Evolutionary conservation across 2,329 filamentous ascomycete genomes (phyloP).

Genomic region (Xylaria sp.): DNA sequence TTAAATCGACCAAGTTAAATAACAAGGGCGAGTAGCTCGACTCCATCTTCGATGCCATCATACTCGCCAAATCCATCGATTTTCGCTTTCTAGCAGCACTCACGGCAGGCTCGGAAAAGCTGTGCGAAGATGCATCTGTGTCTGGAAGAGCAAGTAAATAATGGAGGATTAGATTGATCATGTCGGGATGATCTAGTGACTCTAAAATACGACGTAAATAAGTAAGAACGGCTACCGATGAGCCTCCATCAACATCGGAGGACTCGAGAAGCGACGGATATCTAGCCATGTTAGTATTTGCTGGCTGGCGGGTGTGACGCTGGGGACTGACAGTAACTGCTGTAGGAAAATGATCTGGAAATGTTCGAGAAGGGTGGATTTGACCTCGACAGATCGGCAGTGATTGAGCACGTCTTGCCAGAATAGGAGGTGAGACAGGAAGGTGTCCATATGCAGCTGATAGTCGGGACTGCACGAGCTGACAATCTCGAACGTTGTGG

Average conservation of each 20-base stretch:
- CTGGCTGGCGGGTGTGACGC: background rate
- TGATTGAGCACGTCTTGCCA: conserved; percentile 99
- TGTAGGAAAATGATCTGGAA: conserved; percentile 97
- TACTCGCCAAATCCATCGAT: conserved; percentile 86
- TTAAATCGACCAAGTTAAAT: conserved; percentile 93
- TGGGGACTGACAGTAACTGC: conserved; percentile 78
- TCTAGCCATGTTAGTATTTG: conserved; percentile 57
- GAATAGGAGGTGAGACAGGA: conserved; percentile 93
- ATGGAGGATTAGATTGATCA: conserved; percentile 92
- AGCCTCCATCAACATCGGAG: conserved; percentile 95
- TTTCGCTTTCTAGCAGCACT: conserved; percentile 83
- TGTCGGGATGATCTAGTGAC: conserved; percentile 89
- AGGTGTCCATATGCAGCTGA: conserved; percentile 88
- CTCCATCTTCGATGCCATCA: conserved; percentile 80
- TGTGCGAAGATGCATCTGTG: conserved; percentile 52
- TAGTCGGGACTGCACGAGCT: conserved; percentile 80
- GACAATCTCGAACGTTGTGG: conserved; percentile 76
- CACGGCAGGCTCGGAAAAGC: conserved; percentile 61
- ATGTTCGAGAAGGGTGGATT: conserved; percentile 92
- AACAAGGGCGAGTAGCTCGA: conserved; percentile 81
- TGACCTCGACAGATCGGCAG: conserved; percentile 90
- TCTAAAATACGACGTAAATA: conserved; percentile 93
- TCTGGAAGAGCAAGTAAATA: conserved; percentile 89
- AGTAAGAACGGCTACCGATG: conserved; percentile 93
- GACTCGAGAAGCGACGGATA: conserved; percentile 97